Percentiles rank a stretch among this genome's conserved stretches.
These are phyloP conservation scores for Citrullus mucosospermus DNA, from an alignment of 306 rosid species.

Conservation along the genomic window DNA sequence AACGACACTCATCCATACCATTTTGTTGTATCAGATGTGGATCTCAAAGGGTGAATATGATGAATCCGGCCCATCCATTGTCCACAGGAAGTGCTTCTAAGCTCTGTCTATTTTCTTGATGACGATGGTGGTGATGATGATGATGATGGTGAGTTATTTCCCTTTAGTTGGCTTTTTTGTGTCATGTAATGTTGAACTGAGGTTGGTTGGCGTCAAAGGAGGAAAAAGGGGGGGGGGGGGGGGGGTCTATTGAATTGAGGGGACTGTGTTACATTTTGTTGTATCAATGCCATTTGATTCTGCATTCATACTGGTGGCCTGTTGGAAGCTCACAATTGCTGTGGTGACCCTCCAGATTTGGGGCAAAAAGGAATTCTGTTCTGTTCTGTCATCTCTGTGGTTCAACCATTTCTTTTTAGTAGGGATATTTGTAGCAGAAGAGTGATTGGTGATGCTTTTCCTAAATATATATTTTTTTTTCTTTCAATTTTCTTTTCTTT, in stretches of 20 bases:
- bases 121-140: slow-evolving; percentile 3
- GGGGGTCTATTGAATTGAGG: not conserved
- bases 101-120: not conserved
- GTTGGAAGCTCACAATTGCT: slow-evolving; percentile 2
- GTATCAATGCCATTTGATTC: not conserved
- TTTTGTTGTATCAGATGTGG: slow-evolving; percentile 24
- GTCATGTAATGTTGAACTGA: slow-evolving; percentile 14
- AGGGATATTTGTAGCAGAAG: slow-evolving; percentile 6
- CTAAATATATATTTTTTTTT: not conserved
- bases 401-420: not conserved
- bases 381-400: slow-evolving; percentile 3
- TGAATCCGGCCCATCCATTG: slow-evolving; percentile 30
- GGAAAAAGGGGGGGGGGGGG: not conserved
- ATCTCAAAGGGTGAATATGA: slow-evolving; percentile 30
- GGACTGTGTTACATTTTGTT: not conserved
- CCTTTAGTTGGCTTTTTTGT: slow-evolving; percentile 18
- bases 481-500: not conserved
- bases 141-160: slow-evolving; percentile 12
- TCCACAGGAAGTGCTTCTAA: slow-evolving; percentile 31
- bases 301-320: slow-evolving; percentile 1
- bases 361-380: not conserved
- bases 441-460: slow-evolving; percentile 13
- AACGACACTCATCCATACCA: not conserved
- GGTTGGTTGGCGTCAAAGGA: slow-evolving; percentile 7
- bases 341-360: slow-evolving; percentile 9